Percentiles rank a stretch among this genome's conserved stretches.
phyloP scores from a whole-genome alignment of 2,329 filamentous ascomycete species.

The Colletotrichum tabaci region DNA sequence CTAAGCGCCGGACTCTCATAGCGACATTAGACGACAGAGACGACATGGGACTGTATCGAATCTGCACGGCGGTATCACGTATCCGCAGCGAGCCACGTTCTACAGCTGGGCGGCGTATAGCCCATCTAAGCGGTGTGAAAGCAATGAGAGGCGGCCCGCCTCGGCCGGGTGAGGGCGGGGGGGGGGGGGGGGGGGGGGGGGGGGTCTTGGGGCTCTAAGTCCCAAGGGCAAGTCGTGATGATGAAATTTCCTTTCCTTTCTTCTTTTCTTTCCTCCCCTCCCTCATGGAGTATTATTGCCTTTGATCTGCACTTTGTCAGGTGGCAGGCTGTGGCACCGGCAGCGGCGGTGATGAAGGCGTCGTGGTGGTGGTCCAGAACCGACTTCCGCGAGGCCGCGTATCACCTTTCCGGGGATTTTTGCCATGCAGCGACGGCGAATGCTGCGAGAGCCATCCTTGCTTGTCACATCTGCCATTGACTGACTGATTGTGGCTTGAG shows the following conservation, averaged over 20 bases:
- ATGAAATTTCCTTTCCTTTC: no score
- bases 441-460: constrained; percentile 13
- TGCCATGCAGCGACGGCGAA: constrained; percentile 32
- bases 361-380: background rate
- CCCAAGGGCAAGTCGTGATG: no score
- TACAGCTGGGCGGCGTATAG: constrained; percentile 1
- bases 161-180: no score
- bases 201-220: no score
- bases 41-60: background rate
- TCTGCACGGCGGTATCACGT: background rate
- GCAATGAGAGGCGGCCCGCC: no score
- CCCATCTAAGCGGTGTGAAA: no score
- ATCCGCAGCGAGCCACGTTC: background rate
- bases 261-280: no score
- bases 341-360: background rate
- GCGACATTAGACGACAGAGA: constrained; percentile 1
- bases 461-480: constrained; percentile 11
- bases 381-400: constrained; percentile 22
- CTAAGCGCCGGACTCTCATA: background rate
- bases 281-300: no score
- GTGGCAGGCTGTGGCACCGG: no score
- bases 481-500: constrained; percentile 5
- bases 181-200: no score
- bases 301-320: no score
- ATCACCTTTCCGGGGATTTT: constrained; percentile 29